Conservation (phyloP, 306 rosid species). For the Albizia julibrissin region DNA sequence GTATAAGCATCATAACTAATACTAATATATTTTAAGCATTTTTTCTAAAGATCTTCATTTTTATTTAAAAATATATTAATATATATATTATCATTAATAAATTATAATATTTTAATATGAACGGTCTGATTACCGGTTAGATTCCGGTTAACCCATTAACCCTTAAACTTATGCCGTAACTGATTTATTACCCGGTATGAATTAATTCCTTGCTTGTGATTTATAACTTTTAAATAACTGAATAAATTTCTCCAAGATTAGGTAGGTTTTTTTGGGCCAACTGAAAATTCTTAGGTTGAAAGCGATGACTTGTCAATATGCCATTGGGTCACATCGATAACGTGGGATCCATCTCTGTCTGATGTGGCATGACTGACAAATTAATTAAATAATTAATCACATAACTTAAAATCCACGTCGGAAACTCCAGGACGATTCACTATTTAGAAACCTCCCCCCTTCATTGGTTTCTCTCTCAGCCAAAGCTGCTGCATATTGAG, state of each 20-base stretch:
- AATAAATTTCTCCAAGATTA: not conserved
- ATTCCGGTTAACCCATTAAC: no score
- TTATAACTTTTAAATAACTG: not conserved
- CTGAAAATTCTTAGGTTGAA: not conserved
- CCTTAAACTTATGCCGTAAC: no score
- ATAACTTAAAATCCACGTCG: slow-evolving; percentile 4
- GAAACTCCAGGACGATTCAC: not conserved
- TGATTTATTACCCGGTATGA: no score
- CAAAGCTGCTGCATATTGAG: not conserved
- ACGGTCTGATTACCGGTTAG: no score
- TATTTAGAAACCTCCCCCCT: not conserved
- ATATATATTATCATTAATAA: no score
- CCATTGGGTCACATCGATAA: not conserved
- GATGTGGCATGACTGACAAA: not conserved
- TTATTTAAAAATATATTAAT: no score
- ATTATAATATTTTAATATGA: no score
- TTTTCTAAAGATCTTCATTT: no score
- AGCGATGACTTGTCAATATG: not conserved
- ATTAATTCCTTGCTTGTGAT: no score
- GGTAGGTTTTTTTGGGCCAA: no score
- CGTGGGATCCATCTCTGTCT: not conserved
- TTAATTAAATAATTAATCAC: not conserved
- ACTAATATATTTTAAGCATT: no score
- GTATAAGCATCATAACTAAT: no score
- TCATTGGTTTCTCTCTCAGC: not conserved